Evolutionary conservation across 148 eudicot genomes (phyloP).

Genomic region (Persicaria tinctoria): DNA sequence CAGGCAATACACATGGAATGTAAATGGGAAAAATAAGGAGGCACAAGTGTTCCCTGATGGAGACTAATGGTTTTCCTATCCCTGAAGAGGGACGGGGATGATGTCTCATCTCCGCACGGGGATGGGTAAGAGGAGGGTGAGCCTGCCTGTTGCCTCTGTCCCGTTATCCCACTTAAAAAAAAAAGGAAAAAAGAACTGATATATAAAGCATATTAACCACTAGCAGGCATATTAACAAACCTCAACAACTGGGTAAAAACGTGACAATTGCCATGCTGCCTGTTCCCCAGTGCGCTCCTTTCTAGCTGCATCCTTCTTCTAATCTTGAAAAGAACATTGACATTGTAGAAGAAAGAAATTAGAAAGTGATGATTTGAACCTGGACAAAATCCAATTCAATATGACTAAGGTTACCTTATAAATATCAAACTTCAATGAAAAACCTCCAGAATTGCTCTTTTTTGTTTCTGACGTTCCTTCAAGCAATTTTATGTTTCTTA

Average conservation of each 20-base stretch:
- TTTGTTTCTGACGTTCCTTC: slow-evolving; percentile 67
- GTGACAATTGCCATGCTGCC: slow-evolving; percentile 71
- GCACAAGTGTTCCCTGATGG: no score
- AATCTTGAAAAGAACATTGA: slow-evolving; percentile 9
- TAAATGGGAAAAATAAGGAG: no score
- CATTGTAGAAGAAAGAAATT: slow-evolving; percentile 10
- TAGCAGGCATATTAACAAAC: slow-evolving; percentile 24
- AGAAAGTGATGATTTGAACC: slow-evolving; percentile 12
- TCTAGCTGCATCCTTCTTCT: slow-evolving; percentile 82
- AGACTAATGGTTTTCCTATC: no score
- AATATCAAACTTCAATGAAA: slow-evolving; percentile 69
- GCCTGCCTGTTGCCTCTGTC: no score
- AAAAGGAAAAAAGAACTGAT: background rate
- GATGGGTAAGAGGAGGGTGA: no score
- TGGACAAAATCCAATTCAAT: slow-evolving; percentile 7
- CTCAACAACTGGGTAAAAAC: slow-evolving; percentile 94
- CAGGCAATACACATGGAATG: no score
- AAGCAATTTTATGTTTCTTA: slow-evolving; percentile 78
- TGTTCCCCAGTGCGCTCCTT: slow-evolving; percentile 88
- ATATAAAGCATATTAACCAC: background rate
- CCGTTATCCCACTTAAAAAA: no score
- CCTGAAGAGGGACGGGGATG: no score
- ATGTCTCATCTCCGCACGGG: no score
- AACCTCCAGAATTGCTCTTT: slow-evolving; percentile 66
- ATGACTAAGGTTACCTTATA: slow-evolving; percentile 44